Percentiles rank a stretch among this genome's conserved stretches.
These are phyloP conservation scores for Suhomyces bokatorum DNA, from an alignment of 1,139 yeast genomes.

Conservation along the genomic window DNA sequence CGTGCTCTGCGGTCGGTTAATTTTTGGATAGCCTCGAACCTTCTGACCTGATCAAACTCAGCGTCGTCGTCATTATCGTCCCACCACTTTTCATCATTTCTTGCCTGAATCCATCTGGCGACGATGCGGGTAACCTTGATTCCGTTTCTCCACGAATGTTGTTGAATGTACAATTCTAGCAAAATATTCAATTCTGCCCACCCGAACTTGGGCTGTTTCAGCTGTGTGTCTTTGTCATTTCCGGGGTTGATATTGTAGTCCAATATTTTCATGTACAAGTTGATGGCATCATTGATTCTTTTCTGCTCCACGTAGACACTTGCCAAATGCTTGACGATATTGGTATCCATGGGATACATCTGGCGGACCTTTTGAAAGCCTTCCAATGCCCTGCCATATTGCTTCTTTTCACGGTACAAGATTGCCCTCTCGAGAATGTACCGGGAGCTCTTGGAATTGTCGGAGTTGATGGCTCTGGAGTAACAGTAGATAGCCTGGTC, in stretches of 20 bases:
- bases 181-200: constrained; percentile 89
- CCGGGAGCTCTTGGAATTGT: constrained; percentile 48
- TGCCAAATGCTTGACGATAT: constrained; percentile 72
- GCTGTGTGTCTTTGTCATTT: constrained; percentile 15
- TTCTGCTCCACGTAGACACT: constrained; percentile 73
- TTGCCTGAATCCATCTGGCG: constrained; percentile 78
- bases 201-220: constrained; percentile 54
- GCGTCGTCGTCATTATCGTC: constrained; percentile 72
- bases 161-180: constrained; percentile 72
- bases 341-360: constrained; percentile 60
- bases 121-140: constrained; percentile 66
- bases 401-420: constrained; percentile 64
- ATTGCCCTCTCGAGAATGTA: constrained; percentile 62
- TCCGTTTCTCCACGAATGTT: constrained; percentile 64
- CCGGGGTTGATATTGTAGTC: constrained; percentile 50
- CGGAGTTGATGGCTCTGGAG: constrained; percentile 66
- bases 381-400: constrained; percentile 71
- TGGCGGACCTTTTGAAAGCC: constrained; percentile 66
- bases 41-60: constrained; percentile 70
- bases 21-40: constrained; percentile 40
- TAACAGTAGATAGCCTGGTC: constrained; percentile 86
- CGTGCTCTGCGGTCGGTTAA: constrained; percentile 13
- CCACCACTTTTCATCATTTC: constrained; percentile 81
- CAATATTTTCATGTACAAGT: constrained; percentile 66
- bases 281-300: constrained; percentile 77